Evolutionary conservation across 371 early-diverging fungal species (phyloP), one percentile per base, ranked within the genome.

Genomic region (Dichotomocladium elegans): DNA sequence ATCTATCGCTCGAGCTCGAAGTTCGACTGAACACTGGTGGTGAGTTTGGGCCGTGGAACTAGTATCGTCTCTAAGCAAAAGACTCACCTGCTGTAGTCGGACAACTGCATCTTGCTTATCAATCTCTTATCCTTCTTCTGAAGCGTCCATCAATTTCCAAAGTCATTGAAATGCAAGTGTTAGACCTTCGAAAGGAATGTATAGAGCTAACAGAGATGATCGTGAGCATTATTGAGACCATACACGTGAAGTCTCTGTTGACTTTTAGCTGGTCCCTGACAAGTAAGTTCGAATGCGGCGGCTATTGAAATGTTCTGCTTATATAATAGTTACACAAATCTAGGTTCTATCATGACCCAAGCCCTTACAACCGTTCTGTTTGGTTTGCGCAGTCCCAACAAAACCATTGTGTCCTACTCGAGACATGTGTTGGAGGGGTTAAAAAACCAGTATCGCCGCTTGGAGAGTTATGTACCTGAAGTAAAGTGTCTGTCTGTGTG

Each of bases 201-300:
- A n/a, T n/a, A n/a, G 27, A 57, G 10, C 51, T 57, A 12, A 44
- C 64, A 14, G 47, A 54, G 26, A 34, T 28, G 9, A 52, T 60
- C 5, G 35, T 66, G 0, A 51, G 57, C 27, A 45, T 68, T 7
- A 47, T 64, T 33, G 50, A 63, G 24, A 49, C 14, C 2, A 61
- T 68, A 3, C 50, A 61, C 2, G 17, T 53, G 4, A 42, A 41
- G 9, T 30, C 45, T 7, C 27, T 68, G 11, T 15, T 72, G 17
- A 60, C 51, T 31, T 50, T 62, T 33, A 58, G 60, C 17, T 72
- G 73, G 73, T 66, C 69, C 11, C 31, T 72, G 28, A 57, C 60
- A 28, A 62, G 68, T 70, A 63, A 61, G 48, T 58, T 31, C 11
- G 15, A 4, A 2, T 17, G n/a, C n/a, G n/a, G n/a, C n/a, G n/a